Base-by-base conservation (phyloP, 805 yeast genomes). In the Candida dajiaensis region DNA sequence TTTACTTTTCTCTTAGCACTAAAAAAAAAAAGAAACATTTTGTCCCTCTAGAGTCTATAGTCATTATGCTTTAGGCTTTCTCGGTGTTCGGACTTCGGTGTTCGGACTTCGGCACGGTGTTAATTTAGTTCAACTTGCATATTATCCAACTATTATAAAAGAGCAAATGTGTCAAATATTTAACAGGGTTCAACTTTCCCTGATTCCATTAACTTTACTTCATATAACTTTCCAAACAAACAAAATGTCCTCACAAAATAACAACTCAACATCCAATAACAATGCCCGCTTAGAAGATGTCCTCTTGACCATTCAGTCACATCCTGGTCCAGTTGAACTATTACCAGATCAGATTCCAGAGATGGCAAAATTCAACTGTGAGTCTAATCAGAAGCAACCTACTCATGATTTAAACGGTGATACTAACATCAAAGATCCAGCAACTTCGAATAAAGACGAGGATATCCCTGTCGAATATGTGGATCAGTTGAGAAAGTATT, bases 21-120 rank as follows among this genome's bases (percentile, higher is more conserved):
- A n/a, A n/a, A n/a, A n/a, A n/a, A n/a, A n/a, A n/a, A n/a, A n/a
- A n/a, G n/a, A n/a, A n/a, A n/a, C n/a, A n/a, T n/a, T n/a, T n/a
- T n/a, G n/a, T n/a, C n/a, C n/a, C n/a, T n/a, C n/a, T n/a, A n/a
- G n/a, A n/a, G n/a, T n/a, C n/a, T n/a, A n/a, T n/a, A n/a, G n/a
- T n/a, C n/a, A n/a, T n/a, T n/a, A n/a, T n/a, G n/a, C n/a, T n/a
- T n/a, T n/a, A n/a, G n/a, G n/a, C n/a, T n/a, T n/a, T n/a, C n/a
- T n/a, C n/a, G n/a, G n/a, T n/a, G 79, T 74, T 47, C 73, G 69
- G 33, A 63, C 73, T 25, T 25, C 28, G 28, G 28, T 9, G 13
- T 28, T 28, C 31, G 31, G n/a, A n/a, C n/a, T n/a, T n/a, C n/a
- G n/a, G n/a, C n/a, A n/a, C n/a, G n/a, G n/a, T n/a, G n/a, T n/a